Conservation (phyloP, 352 stramenopile species). For the Pythium apleroticum region DNA sequence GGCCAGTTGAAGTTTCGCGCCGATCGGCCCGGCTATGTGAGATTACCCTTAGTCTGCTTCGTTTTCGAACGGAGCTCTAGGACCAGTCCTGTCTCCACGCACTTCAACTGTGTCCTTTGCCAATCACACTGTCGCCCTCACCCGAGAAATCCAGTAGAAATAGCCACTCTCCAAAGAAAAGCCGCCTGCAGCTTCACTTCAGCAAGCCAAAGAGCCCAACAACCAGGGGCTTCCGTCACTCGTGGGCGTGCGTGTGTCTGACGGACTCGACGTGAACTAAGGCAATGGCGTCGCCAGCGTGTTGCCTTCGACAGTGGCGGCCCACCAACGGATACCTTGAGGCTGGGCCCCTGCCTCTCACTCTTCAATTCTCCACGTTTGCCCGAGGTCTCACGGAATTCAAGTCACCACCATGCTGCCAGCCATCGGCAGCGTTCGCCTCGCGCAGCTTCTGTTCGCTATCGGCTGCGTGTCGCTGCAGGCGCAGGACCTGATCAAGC, state of each 20-base stretch:
- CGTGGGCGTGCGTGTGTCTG: too few relatives aligned
- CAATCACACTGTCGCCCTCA: slow-evolving; percentile 2
- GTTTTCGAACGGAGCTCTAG: background rate
- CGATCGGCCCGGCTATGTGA: background rate
- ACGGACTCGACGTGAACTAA: slow-evolving; percentile 4
- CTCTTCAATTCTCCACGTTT: slow-evolving; percentile 20
- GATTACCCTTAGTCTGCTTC: background rate
- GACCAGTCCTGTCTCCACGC: background rate
- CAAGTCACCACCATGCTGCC: slow-evolving; percentile 19
- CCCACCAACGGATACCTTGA: background rate
- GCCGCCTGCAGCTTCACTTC: background rate
- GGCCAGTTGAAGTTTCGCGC: background rate
- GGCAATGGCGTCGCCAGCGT: background rate
- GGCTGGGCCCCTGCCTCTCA: background rate
- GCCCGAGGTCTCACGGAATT: background rate
- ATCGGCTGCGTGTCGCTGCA: slow-evolving; percentile 23
- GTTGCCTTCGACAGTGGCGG: background rate
- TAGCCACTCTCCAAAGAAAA: slow-evolving; percentile 17
- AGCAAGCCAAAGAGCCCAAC: too few relatives aligned
- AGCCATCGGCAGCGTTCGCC: slow-evolving; percentile 21
- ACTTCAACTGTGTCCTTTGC: slow-evolving; percentile 5
- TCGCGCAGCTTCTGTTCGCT: slow-evolving; percentile 21
- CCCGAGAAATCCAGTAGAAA: slow-evolving; percentile 26
- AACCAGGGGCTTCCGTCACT: too few relatives aligned
- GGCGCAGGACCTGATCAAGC: slow-evolving; percentile 25